Evolutionary conservation across 805 yeast species (phyloP).

Genomic region (Pichia gijzeniarum): DNA sequence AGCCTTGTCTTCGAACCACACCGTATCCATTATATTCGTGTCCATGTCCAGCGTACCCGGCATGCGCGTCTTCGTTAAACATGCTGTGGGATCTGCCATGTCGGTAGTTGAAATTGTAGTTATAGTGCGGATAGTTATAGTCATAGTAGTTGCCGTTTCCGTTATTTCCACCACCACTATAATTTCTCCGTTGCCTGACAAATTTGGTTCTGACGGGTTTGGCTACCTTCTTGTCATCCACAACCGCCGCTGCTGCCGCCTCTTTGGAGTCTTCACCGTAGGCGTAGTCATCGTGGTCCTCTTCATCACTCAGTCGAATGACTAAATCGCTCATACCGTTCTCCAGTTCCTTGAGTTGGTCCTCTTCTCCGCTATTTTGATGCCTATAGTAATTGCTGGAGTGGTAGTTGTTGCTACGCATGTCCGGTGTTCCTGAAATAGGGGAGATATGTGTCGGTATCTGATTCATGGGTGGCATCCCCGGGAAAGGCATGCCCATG

Average conservation of each 20-base stretch:
- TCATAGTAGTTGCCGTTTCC: not conserved
- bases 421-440: not conserved
- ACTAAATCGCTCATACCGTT: not conserved
- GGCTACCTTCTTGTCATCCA: not conserved
- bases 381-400: not conserved
- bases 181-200: not conserved
- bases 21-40: too few relatives aligned
- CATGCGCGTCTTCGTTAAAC: not conserved
- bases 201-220: too few relatives aligned
- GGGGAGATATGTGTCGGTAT: slow-evolving; percentile 8
- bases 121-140: not conserved
- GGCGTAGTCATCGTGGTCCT: slow-evolving; percentile 2
- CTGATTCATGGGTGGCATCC: not conserved
- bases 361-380: not conserved
- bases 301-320: slow-evolving; percentile 6
- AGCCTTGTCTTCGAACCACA: too few relatives aligned
- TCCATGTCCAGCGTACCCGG: too few relatives aligned
- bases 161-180: not conserved
- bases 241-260: not conserved
- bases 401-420: not conserved
- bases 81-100: slow-evolving; percentile 5
- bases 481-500: too few relatives aligned
- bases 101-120: not conserved
- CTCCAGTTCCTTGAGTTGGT: not conserved
- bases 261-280: not conserved